Evolutionary conservation across 2,329 filamentous ascomycete species (phyloP).

Genomic region (Colletotrichum godetiae): DNA sequence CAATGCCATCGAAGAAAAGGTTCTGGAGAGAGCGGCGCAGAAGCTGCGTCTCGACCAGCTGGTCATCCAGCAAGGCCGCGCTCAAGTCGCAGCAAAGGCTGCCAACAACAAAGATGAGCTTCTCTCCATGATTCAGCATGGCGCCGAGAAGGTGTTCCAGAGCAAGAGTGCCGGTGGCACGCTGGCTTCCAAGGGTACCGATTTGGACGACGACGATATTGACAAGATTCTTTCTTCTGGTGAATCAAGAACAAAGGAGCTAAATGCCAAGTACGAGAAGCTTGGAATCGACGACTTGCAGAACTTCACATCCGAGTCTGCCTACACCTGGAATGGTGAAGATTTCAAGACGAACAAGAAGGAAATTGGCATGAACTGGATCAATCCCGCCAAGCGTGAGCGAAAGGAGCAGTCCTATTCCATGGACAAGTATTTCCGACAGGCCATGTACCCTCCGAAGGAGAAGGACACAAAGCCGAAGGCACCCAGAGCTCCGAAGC

Average conservation of each 20-base stretch:
- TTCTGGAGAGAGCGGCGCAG: conserved; percentile 94
- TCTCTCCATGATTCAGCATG: conserved; percentile 98
- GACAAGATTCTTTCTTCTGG: conserved; percentile 88
- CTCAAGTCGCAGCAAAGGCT: conserved; percentile 89
- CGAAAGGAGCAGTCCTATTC: conserved; percentile 98
- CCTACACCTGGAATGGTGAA: conserved; percentile 99
- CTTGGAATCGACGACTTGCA: conserved; percentile 96
- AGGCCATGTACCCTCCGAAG: conserved; percentile 83
- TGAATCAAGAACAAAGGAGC: conserved; percentile 86
- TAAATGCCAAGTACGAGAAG: conserved; percentile 96
- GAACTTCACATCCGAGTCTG: conserved; percentile 96
- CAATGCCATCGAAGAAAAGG: conserved; percentile 98
- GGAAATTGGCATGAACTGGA: conserved; percentile 94
- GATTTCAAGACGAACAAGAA: conserved; percentile 94
- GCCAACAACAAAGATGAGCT: conserved; percentile 97
- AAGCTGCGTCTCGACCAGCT: conserved; percentile 96
- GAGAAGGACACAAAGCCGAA: conserved; percentile 92
- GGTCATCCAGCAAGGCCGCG: conserved; percentile 96
- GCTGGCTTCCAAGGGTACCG: conserved; percentile 68
- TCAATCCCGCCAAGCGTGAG: conserved; percentile 97
- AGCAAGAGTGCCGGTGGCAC: conserved; percentile 73
- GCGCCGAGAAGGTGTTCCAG: conserved; percentile 93
- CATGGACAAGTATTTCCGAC: conserved; percentile 98
- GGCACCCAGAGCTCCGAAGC: conserved; percentile 94
- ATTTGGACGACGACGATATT: conserved; percentile 88